Evolutionary conservation across 768 basidiomycete species (phyloP), one percentile per base, ranked within the genome.

Genomic region (Leucocoprinus birnbaumii): DNA sequence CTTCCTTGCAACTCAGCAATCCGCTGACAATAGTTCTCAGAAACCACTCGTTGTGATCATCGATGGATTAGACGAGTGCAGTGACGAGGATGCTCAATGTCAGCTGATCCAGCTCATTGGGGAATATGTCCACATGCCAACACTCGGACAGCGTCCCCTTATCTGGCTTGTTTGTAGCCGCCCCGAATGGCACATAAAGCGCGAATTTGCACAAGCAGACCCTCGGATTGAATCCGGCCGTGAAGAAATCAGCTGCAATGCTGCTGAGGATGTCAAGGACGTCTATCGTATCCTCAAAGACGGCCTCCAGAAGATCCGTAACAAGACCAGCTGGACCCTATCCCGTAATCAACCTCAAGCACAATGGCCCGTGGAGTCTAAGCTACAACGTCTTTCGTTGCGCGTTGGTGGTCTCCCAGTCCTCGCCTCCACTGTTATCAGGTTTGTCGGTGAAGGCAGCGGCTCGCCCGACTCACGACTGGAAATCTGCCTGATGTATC

Each of bases 61-160:
- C 8, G 53, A 54, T 31, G 53, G 53, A 14, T 21, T 54, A 7
- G 43, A 54, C 22, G 53, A 54, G 46, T 54, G 43, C n/a, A 35
- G 24, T 2, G 43, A 35, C 13, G 26, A 54, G 42, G 27, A 22
- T 21, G 25, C 27, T 7, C 53, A 54, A 47, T 21, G 10, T 25
- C 22, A 46, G 16, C 34, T 47, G 14, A 14, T 54, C 11, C 10
- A 11, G 19, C 16, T 46, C 3, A 34, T 54, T 21, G 26, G 6
- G 11, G 31, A 48, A 19, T 31, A 11, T 11, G 31, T 31, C 11
- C 31, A 11, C 11, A 5, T 31, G 11, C 31, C 31, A 31, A n/a
- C 16, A 4, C 2, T 37, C 19, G 26, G 13, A 3, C 9, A 19
- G n/a, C 27, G 14, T 3, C 9, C 18, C 34, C 35, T 48, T 10